phyloP scores from a whole-genome alignment of 1,284 basidiomycete species.

The Laetiporus sulphureus region DNA sequence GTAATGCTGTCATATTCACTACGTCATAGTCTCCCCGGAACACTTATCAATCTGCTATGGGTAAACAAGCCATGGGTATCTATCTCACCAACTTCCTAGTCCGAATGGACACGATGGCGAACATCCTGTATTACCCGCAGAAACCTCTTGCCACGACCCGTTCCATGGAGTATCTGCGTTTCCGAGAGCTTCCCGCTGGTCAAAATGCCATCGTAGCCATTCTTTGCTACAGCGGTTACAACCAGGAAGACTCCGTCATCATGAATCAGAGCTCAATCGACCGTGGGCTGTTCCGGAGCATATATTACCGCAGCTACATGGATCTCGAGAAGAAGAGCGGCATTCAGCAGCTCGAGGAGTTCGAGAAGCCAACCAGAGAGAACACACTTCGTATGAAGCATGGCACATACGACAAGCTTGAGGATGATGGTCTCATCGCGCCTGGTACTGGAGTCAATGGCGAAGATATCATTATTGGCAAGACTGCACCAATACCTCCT shows the following conservation, averaged over 20 bases:
- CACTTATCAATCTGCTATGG: conserved; percentile 99
- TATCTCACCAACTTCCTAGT: conserved; percentile 97
- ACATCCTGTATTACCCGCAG: conserved; percentile 97
- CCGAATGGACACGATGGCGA: conserved; percentile 99
- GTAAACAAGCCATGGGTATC: conserved; percentile 99
- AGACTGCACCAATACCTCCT: conserved; percentile 94
- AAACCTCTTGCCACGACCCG: conserved; percentile 97
- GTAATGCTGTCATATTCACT: conserved; percentile 12
- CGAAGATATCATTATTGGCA: conserved; percentile 99
- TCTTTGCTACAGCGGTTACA: conserved; percentile 98
- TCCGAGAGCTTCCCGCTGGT: conserved; percentile 95
- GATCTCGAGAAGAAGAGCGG: conserved; percentile 98
- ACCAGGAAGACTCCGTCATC: conserved; percentile 99
- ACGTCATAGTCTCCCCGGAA: conserved; percentile 87
- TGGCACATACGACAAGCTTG: conserved; percentile 97
- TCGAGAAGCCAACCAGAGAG: conserved; percentile 94
- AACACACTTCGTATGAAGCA: conserved; percentile 96
- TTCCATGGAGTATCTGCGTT: conserved; percentile 98
- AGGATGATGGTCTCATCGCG: conserved; percentile 92
- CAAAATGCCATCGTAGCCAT: conserved; percentile 99
- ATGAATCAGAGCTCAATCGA: conserved; percentile 99
- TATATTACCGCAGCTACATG: conserved; percentile 98
- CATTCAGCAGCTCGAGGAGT: conserved; percentile 88
- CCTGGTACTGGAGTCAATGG: conserved; percentile 94
- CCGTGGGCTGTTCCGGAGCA: conserved; percentile 95